A percentile compares a stretch with the other conserved stretches of the same genome.
Conservation (phyloP, 352 stramenopile genomes). For the Phytophthora pinifolia region DNA sequence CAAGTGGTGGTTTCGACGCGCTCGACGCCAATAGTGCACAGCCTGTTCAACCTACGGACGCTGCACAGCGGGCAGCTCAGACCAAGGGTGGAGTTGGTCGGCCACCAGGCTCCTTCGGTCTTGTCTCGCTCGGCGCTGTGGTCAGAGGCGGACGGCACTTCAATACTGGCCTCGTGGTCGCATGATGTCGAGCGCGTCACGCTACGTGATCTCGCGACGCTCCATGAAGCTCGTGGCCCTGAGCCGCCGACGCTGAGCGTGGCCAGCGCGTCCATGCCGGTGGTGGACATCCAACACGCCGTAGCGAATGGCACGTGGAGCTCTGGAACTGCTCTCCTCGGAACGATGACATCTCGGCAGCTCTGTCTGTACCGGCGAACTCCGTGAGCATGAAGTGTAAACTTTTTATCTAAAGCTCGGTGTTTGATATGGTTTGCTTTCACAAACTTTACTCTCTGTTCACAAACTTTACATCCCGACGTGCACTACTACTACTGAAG, state of each 20-base stretch:
- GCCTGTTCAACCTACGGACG: slow-evolving; percentile 39
- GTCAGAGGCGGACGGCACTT: slow-evolving; percentile 31
- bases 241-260: slow-evolving; percentile 5
- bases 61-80: slow-evolving; percentile 6
- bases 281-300: slow-evolving; percentile 39
- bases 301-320: slow-evolving; percentile 32
- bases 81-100: slow-evolving; percentile 28
- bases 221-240: slow-evolving; percentile 17
- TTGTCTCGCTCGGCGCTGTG: slow-evolving; percentile 53
- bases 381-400: neutral
- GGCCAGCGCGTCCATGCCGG: slow-evolving; percentile 15
- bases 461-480: too few relatives aligned
- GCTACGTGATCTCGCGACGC: slow-evolving; percentile 26
- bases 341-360: slow-evolving; percentile 32
- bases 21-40: slow-evolving; percentile 42
- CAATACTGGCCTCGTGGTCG: slow-evolving; percentile 33
- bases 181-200: slow-evolving; percentile 28
- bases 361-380: slow-evolving; percentile 30
- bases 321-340: slow-evolving; percentile 32
- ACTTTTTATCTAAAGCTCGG: neutral
- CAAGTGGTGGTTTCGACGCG: slow-evolving; percentile 47
- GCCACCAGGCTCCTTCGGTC: slow-evolving; percentile 42
- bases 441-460: too few relatives aligned
- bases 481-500: too few relatives aligned
- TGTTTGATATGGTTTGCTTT: slow-evolving; percentile 12